Base-by-base conservation (phyloP, 371 early-diverging fungal species). In the Apophysomyces elegans region DNA sequence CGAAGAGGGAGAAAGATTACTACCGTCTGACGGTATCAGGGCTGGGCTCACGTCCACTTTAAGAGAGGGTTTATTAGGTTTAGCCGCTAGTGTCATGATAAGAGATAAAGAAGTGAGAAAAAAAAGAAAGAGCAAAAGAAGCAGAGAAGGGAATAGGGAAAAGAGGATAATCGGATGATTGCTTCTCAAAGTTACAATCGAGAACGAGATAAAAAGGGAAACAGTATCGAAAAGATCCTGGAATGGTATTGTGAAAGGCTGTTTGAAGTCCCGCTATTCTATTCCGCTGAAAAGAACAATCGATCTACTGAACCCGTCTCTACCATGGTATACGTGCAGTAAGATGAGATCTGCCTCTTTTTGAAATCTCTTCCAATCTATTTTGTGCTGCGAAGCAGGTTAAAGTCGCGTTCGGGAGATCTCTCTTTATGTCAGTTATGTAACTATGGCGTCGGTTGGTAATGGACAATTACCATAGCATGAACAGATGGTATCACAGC, bases 1-100 rank as follows among this genome's bases (percentile, higher is more conserved):
- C n/a, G 69, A 68, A 18, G 70, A 67, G 45, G 63, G 21, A n/a
- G 50, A 50, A 35, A 50, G 18, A 21, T 50, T 50, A 26, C 50
- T 21, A 21, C 50, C 21, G 50, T 50, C 50, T 6, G 50, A 18
- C 9, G 50, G 50, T 50, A 21, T n/a, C 21, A 50, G 9, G 21
- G 50, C 50, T 4, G 50, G 50, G 50, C 50, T 50, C 18, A 50
- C 50, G 50, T 50, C 50, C 9, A 50, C 21, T 21, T 50, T 50
- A n/a, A 50, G 21, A 9, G 21, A n/a, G 9, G 50, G 50, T 18
- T 50, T 50, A 5, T 50, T 50, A 18, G 50, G 50, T 50, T 26
- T 50, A 21, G 21, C 43, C 12, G 16, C 18, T 45, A 47, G 62
- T 32, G 62, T 50, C 62, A 62, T 62, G 61, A 37, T 16, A 41